Base-by-base conservation (phyloP, 2,329 filamentous ascomycete species). In the Fusarium sp. region DNA sequence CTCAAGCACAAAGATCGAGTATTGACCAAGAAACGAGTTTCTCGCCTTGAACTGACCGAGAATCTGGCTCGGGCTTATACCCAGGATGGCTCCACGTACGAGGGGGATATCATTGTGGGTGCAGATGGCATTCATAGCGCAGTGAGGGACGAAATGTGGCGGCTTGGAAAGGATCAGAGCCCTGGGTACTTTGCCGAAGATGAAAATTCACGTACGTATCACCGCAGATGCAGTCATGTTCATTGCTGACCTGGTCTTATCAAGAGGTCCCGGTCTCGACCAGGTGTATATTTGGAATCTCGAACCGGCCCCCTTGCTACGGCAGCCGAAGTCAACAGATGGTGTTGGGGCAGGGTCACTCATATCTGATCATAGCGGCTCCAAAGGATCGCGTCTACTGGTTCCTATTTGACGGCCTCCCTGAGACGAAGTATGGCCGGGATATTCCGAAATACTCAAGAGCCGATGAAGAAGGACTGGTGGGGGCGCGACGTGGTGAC, bases 281-380 rank as follows among this genome's bases (percentile, higher is more conserved):
- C 10, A 61, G 58, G 14, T 71, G 69, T 18, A 27, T 71, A 6
- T 71, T 71, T 33, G 69, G 69, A 41, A 69, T 71, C 29, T 71
- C 69, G 11, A 58, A 65, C 6, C 35, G 29, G 5, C 65, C 62
- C 20, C 11, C 54, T 10, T 59, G 66, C 10, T 63, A 62, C 10
- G 57, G 64, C 9, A 66, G 14, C 22, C 54, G 5, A 33, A 57
- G 54, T 24, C 50, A 22, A 20, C 43, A 29, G 27, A 56, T 56
- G 29, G 50, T 56, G n/a, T 29, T 31, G 5, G 50, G 50, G 3
- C 50, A 56, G 14, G 24, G 8, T 3, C 50, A 35, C 50, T 11
- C 50, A 6, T 56, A 56, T 14, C n/a, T 56, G 29, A n/a, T 56
- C n/a, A 56, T 56, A 11, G 50, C 50, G 18, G 50, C 50, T 11